These are phyloP conservation scores for Protomyces inouyei DNA, from an alignment of 1,139 yeast species.

Conservation along the genomic window DNA sequence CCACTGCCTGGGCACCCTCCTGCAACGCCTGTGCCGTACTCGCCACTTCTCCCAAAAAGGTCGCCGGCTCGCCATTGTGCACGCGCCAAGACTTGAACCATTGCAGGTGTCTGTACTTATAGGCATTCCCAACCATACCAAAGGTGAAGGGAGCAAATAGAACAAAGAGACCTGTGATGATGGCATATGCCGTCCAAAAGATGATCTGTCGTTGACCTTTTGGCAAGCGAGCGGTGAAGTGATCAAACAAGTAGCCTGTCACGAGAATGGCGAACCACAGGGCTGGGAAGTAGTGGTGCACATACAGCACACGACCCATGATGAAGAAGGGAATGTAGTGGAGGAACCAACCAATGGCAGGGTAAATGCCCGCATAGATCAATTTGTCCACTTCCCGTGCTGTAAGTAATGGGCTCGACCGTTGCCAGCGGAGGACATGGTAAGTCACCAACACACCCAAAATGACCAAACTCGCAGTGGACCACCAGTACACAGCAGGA, in stretches of 20 bases:
- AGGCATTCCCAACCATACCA: constrained; percentile 83
- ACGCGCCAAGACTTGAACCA: constrained; percentile 75
- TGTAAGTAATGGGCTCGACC: constrained; percentile 73
- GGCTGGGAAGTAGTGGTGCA: constrained; percentile 96
- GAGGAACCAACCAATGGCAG: constrained; percentile 91
- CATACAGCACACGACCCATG: constrained; percentile 96
- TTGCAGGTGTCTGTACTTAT: constrained; percentile 64
- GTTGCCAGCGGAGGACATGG: constrained; percentile 83
- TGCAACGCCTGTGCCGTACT: background rate
- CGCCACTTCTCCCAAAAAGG: background rate
- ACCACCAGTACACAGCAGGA: constrained; percentile 93
- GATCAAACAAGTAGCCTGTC: constrained; percentile 69
- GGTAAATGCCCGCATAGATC: constrained; percentile 79
- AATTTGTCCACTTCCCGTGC: constrained; percentile 41
- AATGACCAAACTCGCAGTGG: constrained; percentile 61
- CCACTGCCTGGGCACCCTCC: background rate
- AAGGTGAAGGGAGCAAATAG: constrained; percentile 72
- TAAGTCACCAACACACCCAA: constrained; percentile 56
- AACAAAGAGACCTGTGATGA: constrained; percentile 64
- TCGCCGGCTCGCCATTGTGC: constrained; percentile 12
- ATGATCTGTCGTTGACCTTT: constrained; percentile 39
- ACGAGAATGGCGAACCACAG: constrained; percentile 88
- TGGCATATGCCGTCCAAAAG: constrained; percentile 48
- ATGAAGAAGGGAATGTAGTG: constrained; percentile 85
- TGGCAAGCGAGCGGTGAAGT: constrained; percentile 45